These are phyloP conservation scores for Rhizopogon vulgaris DNA, from an alignment of 768 basidiomycete genomes.

Conservation along the genomic window DNA sequence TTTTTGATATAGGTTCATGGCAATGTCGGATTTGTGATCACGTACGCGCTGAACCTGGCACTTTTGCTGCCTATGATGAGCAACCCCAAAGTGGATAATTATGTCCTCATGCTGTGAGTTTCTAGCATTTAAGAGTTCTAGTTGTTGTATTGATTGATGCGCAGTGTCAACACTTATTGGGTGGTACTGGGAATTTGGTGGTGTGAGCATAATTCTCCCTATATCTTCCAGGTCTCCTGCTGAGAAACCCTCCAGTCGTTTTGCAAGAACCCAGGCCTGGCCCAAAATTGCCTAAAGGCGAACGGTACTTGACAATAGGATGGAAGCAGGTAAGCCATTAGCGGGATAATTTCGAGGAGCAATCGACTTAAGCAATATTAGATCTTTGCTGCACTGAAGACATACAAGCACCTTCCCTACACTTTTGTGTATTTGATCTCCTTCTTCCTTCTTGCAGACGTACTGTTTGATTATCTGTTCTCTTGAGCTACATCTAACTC, in stretches of 20 bases:
- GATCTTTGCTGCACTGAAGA: slow-evolving; percentile 72
- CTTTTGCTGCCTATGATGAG: slow-evolving; percentile 52
- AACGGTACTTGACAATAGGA: slow-evolving; percentile 74
- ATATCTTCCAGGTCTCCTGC: background rate
- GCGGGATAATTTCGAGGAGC: background rate
- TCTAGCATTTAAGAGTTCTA: too few species aligned
- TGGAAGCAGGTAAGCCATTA: slow-evolving; percentile 63
- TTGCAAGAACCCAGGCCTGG: slow-evolving; percentile 84
- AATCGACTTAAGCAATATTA: slow-evolving; percentile 21
- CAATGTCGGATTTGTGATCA: slow-evolving; percentile 68
- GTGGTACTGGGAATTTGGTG: slow-evolving; percentile 82
- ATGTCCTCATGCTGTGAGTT: slow-evolving; percentile 61
- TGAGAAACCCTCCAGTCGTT: slow-evolving; percentile 43
- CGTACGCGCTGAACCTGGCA: slow-evolving; percentile 62
- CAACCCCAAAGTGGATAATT: slow-evolving; percentile 67
- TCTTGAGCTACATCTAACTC: background rate
- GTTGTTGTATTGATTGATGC: background rate
- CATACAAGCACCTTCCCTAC: slow-evolving; percentile 73
- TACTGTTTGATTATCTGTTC: slow-evolving; percentile 23
- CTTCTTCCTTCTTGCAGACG: slow-evolving; percentile 77
- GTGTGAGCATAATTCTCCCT: slow-evolving; percentile 46
- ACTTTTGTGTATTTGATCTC: slow-evolving; percentile 77
- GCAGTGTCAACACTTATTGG: slow-evolving; percentile 69
- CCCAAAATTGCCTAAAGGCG: slow-evolving; percentile 69
- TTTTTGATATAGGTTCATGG: slow-evolving; percentile 51